Evolutionary conservation across 2,329 filamentous ascomycete species (phyloP), one percentile per base, ranked within the genome.

Genomic region (Dactylellina haptotyla): DNA sequence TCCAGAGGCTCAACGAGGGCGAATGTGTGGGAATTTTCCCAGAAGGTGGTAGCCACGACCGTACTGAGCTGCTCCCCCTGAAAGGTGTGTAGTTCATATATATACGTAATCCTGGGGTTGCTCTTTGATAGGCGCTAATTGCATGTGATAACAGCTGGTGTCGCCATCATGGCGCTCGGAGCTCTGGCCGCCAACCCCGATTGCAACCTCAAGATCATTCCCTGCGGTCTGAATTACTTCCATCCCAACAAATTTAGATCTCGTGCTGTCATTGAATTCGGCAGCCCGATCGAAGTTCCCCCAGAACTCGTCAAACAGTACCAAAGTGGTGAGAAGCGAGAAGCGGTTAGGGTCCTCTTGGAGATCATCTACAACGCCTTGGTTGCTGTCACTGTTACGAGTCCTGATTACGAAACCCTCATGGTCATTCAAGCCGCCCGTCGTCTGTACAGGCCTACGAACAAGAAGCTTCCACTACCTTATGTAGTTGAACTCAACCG

Each of bases 161-260:
- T 99, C 72, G 95, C 95, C 69, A 95, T 99, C 79, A 99, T 99
- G 94, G 95, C 94, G 10, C 86, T 99, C 34, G 94, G 94, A 39
- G 90, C 95, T 0, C 84, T 98, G 57, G 92, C 91, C 3, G 89
- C 92, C 65, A 88, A 93, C 75, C 93, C 93, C 1, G 86, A 94
- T 76, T 97, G 92, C 79, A 92, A 91, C 28, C 84, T 99, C 75
- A 96, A 93, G 81, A 97, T 99, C 78, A 92, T 99, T 23, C 95
- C 95, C 2, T 93, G 95, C 57, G 94, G 94, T 78, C 97, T 99
- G 94, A 99, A 99, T 82, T 99, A 99, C 82, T 99, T 99, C 83
- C 94, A 98, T 81, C 91, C 94, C 0, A 94, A 99, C 85, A 99
- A 98, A 81, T 99, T 99, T 82, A 90, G 94, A 48, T 98, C 94